Percentiles rank a stretch among this genome's conserved stretches.
Conservation (phyloP, 179 eudicot species). For the Silene noctiflora region DNA sequence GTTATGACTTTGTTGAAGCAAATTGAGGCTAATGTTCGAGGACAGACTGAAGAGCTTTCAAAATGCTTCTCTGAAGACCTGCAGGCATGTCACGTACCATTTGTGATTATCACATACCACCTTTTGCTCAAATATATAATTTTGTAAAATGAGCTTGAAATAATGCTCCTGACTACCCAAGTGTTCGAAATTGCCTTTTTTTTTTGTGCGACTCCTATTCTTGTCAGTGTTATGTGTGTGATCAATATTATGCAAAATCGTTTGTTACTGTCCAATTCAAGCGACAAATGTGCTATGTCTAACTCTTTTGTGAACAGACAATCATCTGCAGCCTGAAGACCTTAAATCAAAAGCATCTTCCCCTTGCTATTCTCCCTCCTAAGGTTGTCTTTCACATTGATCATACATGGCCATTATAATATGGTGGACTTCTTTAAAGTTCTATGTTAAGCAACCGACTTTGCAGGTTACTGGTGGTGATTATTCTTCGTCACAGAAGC, state of each 20-base stretch:
- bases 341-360: slow-evolving; percentile 32
- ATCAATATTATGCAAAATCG: no score
- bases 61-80: slow-evolving; percentile 50
- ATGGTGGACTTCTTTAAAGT: background rate
- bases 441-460: slow-evolving; percentile 3
- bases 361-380: slow-evolving; percentile 35
- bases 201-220: no score
- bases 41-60: slow-evolving; percentile 48
- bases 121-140: background rate
- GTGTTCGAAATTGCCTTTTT: no score
- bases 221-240: no score
- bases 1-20: slow-evolving; percentile 47
- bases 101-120: background rate
- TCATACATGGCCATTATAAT: background rate
- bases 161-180: no score
- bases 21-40: slow-evolving; percentile 39
- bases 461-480: slow-evolving; percentile 47
- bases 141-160: no score
- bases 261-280: background rate
- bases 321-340: slow-evolving; percentile 43
- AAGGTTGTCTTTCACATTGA: slow-evolving; percentile 32
- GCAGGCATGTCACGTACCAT: slow-evolving; percentile 42
- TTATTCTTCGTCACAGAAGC: slow-evolving; percentile 37
- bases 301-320: slow-evolving; percentile 42
- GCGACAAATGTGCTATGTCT: background rate